Percentiles rank a stretch among this genome's conserved stretches.
These are phyloP conservation scores for Pterocarpus macrocarpus DNA, from an alignment of 306 rosid species.

Conservation along the genomic window DNA sequence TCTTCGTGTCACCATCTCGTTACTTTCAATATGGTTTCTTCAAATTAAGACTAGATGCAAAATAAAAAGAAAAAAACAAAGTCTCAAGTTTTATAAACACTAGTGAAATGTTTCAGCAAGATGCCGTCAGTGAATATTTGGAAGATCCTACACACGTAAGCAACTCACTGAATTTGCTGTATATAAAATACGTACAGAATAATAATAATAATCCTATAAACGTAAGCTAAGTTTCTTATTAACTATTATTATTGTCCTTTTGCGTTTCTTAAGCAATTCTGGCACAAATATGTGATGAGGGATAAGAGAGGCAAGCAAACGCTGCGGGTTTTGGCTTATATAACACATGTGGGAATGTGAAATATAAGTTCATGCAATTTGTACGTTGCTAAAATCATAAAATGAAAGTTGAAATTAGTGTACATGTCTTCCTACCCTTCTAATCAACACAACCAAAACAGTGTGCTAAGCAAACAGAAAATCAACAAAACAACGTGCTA, in stretches of 20 bases:
- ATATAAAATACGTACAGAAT: neutral
- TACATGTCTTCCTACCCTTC: neutral
- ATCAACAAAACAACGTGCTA: conserved; percentile 25
- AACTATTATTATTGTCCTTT: neutral
- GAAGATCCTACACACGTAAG: conserved; percentile 14
- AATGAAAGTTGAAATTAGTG: neutral
- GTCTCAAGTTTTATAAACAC: neutral
- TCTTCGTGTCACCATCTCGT: conserved; percentile 4
- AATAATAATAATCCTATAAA: neutral
- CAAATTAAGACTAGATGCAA: neutral
- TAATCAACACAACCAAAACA: neutral
- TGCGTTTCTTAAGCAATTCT: neutral
- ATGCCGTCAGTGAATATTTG: conserved; percentile 19
- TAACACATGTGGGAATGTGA: neutral
- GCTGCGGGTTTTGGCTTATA: neutral
- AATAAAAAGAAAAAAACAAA: neutral
- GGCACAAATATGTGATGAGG: neutral
- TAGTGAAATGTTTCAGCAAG: neutral
- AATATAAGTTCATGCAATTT: neutral
- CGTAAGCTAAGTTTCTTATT: neutral
- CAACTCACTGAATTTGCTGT: neutral
- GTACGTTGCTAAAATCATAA: neutral
- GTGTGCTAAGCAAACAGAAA: no score
- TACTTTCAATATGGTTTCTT: neutral
- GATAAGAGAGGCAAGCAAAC: neutral